Evolutionary conservation across 2,329 filamentous ascomycete species (phyloP), one percentile per base, ranked within the genome.

Genomic region (Pseudodiploospora longispora): DNA sequence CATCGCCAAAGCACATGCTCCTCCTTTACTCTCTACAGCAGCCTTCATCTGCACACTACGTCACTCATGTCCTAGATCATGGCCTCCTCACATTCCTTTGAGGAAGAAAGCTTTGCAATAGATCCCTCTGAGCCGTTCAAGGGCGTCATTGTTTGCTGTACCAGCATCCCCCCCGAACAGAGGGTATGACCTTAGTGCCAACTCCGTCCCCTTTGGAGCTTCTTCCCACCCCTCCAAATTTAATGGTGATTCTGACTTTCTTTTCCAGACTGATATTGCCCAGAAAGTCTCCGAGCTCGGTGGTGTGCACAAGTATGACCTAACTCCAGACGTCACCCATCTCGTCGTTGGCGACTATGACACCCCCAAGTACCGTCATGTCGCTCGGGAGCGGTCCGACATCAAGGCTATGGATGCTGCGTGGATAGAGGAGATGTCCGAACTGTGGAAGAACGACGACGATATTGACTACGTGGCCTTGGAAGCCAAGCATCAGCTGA

Each of bases 241-340:
- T 19, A 19, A 19, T 19, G 19, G 19, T 19, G 19, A 19, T 19
- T 35, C 46, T 46, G 41, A 50, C 44, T 29, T 30, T 7, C 28
- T 29, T 12, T 3, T 28, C 27, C 37, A 76, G 74, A 66, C 67
- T 36, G 70, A 79, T 43, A 72, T 88, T 40, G 78, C 77, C 10
- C 65, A 72, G 40, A 78, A 81, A 48, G 85, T 86, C 12, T 66
- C 72, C 50, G 80, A 95, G 59, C 88, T 98, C 72, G 93, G 93
- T 52, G 93, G 90, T 41, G 66, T 77, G 48, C 86, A 95, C 72
- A 89, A 86, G 56, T 85, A 89, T 63, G 90, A 98, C 63, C 79
- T 98, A 37, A 97, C 90, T n/a, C 87, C 86, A 45, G 88, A 96
- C 62, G 88, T 95, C 39, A 97, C 93, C 5, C 93, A 98, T 68